A percentile compares a stretch with the other conserved stretches of the same genome.
These are phyloP conservation scores for Aphanomyces astaci DNA, from an alignment of 352 stramenopile genomes.

Conservation along the genomic window DNA sequence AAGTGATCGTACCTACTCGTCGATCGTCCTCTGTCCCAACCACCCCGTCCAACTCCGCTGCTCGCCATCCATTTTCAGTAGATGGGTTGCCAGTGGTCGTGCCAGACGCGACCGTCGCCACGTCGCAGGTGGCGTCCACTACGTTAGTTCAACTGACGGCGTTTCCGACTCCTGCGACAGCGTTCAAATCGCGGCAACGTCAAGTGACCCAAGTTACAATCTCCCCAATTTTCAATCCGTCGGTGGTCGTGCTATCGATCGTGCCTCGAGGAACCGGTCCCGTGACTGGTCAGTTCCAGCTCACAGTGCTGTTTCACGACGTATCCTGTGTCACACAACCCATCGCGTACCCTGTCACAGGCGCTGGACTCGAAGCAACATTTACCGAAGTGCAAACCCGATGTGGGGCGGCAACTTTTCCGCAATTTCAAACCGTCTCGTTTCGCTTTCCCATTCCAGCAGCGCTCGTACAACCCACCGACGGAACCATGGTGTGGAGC, in stretches of 20 bases:
- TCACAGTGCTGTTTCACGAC: neutral
- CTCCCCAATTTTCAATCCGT: neutral
- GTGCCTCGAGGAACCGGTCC: neutral
- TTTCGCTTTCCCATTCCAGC: slow-evolving; percentile 13
- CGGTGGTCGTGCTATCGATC: slow-evolving; percentile 2
- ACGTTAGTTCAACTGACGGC: neutral
- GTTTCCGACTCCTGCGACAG: neutral
- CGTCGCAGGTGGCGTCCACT: neutral
- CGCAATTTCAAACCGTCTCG: neutral
- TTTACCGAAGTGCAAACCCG: neutral
- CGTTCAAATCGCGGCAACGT: neutral
- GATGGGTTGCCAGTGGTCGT: neutral
- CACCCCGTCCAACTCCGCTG: neutral
- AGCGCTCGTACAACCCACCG: neutral
- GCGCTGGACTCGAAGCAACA: neutral
- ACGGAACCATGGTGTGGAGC: neutral
- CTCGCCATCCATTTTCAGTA: too few species aligned
- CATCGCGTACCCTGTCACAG: neutral
- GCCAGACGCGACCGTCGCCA: neutral
- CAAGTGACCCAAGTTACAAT: neutral
- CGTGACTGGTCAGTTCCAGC: neutral
- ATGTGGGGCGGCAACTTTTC: neutral
- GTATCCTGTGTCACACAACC: neutral
- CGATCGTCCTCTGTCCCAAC: neutral
- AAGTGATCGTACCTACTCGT: neutral